Conservation (phyloP, 2,329 filamentous ascomycete genomes). For the Ophiostoma himal-ulmi region DNA sequence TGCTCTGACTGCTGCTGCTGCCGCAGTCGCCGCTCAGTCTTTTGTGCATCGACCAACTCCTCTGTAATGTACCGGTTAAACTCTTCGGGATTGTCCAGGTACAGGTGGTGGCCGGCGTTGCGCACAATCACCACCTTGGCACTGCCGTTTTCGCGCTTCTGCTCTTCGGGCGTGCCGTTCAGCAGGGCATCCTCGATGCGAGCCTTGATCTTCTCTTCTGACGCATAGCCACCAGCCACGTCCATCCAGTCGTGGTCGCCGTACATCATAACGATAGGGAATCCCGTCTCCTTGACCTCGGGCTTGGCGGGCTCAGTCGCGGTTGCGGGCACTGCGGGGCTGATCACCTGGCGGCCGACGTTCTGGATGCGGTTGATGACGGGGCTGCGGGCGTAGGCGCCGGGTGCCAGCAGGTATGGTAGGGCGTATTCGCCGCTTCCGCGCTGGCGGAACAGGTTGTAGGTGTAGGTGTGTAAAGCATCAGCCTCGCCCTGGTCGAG, state of each 20-base stretch:
- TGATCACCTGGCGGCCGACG: conserved; percentile 67
- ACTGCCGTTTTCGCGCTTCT: conserved; percentile 65
- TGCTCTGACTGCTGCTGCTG: conserved; percentile 3
- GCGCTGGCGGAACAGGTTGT: conserved; percentile 85
- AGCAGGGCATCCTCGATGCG: conserved; percentile 56
- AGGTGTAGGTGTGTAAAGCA: conserved; percentile 86
- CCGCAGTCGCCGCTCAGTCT: conserved; percentile 26
- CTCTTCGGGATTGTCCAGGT: conserved; percentile 53
- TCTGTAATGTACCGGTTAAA: conserved; percentile 50
- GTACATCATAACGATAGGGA: conserved; percentile 90
- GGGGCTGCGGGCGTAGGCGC: conserved; percentile 83
- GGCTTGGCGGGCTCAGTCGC: conserved; percentile 29
- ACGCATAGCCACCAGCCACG: conserved; percentile 72
- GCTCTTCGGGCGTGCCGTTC: conserved; percentile 61
- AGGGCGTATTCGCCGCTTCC: conserved; percentile 93
- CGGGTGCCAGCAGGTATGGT: conserved; percentile 86
- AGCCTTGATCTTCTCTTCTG: conserved; percentile 70
- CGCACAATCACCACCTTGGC: conserved; percentile 75
- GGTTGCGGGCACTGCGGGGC: conserved; percentile 29
- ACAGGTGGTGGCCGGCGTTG: conserved; percentile 55
- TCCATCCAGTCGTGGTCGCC: conserved; percentile 99
- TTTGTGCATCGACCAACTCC: conserved; percentile 49
- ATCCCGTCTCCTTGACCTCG: conserved; percentile 52
- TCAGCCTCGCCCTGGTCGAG: conserved; percentile 73
- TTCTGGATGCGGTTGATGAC: conserved; percentile 81